phyloP scores from a whole-genome alignment of 306 rosid genomes.

The Adenanthera pavonina region DNA sequence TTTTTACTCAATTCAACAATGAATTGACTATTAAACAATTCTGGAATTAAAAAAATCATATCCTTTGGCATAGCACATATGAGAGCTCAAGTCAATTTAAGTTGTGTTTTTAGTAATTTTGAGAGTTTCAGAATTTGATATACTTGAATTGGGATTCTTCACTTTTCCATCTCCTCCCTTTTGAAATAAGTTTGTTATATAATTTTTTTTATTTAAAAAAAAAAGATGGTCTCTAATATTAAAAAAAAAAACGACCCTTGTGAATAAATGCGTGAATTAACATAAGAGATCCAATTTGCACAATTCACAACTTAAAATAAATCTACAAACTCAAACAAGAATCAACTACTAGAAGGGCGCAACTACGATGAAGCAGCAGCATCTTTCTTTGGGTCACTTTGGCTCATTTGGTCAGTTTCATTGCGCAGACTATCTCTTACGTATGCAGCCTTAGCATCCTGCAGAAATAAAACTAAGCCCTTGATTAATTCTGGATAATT shows the following conservation, averaged over 20 bases:
- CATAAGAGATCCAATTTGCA: background rate
- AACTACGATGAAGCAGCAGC: constrained; percentile 59
- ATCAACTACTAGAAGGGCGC: background rate
- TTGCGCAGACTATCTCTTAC: constrained; percentile 84
- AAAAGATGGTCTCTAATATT: too few species aligned
- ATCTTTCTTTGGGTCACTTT: constrained; percentile 2
- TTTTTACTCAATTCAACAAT: constrained; percentile 1
- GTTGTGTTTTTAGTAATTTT: too few species aligned
- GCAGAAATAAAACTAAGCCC: constrained; percentile 31
- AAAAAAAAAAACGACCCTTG: too few species aligned
- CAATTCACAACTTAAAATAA: constrained; percentile 23
- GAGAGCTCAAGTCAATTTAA: background rate
- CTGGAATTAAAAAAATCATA: background rate
- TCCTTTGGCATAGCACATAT: background rate
- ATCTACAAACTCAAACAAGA: constrained; percentile 31
- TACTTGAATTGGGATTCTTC: too few species aligned
- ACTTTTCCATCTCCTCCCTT: too few species aligned
- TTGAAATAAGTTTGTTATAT: too few species aligned
- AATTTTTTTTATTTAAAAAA: too few species aligned
- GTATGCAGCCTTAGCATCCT: constrained; percentile 83
- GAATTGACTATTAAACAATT: constrained; percentile 13
- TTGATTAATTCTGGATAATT: constrained; percentile 18
- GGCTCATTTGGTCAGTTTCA: constrained; percentile 44
- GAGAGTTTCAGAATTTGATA: too few species aligned
- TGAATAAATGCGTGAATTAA: too few species aligned